phyloP scores from a whole-genome alignment of 129 eudicot genomes.

The Sambucus nigra region DNA sequence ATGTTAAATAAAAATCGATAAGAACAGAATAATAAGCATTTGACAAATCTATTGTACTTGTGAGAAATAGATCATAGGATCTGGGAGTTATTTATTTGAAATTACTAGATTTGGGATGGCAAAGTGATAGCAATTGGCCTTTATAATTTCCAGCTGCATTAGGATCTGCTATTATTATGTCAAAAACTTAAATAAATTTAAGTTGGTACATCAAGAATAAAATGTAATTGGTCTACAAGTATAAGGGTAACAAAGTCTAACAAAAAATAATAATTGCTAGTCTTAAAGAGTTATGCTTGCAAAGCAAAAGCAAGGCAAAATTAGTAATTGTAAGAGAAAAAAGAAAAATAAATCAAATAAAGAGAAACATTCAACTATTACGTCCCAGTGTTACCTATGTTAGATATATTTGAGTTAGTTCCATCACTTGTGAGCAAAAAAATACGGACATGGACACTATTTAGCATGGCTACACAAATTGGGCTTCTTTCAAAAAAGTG shows the following conservation, averaged over 20 bases:
- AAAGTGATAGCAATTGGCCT: slow-evolving; percentile 55
- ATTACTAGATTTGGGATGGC: slow-evolving; percentile 88
- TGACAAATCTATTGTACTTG: neutral
- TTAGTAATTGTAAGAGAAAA: neutral
- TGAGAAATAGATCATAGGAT: neutral
- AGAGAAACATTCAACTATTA: neutral
- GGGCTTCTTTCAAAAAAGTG: too few species aligned
- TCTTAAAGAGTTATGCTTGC: too few species aligned
- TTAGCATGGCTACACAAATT: neutral
- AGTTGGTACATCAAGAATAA: neutral
- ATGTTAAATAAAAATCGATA: neutral
- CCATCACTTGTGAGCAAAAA: neutral
- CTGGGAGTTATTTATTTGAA: neutral
- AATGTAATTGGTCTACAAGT: neutral
- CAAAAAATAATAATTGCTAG: neutral
- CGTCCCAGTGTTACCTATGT: neutral
- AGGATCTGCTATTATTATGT: slow-evolving; percentile 33
- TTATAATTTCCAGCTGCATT: slow-evolving; percentile 22
- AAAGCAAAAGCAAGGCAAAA: neutral
- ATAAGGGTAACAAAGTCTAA: too few species aligned
- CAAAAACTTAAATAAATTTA: neutral
- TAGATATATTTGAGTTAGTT: neutral
- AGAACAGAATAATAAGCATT: too few species aligned
- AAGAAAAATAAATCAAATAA: too few species aligned
- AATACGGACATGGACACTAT: neutral